phyloP scores from a whole-genome alignment of 768 basidiomycete species.

The Pilatotrama ljubarskyi region DNA sequence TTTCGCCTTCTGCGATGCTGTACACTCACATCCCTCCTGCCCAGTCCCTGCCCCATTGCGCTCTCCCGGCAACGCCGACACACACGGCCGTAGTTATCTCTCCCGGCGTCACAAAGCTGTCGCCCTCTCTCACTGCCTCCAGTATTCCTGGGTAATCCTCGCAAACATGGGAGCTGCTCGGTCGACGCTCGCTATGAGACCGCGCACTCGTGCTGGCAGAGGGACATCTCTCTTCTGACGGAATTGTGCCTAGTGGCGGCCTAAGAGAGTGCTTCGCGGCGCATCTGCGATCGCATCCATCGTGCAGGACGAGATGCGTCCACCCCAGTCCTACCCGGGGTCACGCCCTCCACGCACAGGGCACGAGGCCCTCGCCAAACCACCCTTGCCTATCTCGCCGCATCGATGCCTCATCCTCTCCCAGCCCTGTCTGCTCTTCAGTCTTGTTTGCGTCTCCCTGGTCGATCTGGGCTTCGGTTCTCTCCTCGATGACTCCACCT shows the following conservation, averaged over 20 bases:
- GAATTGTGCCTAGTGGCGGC: constrained; percentile 10
- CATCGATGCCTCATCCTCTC: constrained; percentile 8
- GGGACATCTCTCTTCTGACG: constrained; percentile 2
- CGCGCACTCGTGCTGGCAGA: neutral
- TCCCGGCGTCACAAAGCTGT: constrained; percentile 5
- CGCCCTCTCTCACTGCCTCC: neutral
- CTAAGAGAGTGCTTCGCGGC: neutral
- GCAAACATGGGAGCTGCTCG: neutral
- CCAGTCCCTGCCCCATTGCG: neutral
- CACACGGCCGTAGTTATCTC: neutral
- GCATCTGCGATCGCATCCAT: constrained; percentile 13
- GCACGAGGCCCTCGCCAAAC: constrained; percentile 21
- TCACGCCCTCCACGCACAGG: constrained; percentile 9
- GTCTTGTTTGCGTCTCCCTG: too few species aligned
- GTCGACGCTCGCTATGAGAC: neutral
- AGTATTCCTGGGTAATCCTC: neutral
- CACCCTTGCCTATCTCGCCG: constrained; percentile 12
- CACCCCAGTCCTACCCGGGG: neutral
- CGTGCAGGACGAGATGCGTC: constrained; percentile 13
- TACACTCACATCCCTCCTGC: constrained; percentile 9
- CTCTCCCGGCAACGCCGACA: neutral
- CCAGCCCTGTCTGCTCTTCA: neutral
- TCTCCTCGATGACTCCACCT: too few species aligned
- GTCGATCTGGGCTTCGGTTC: too few species aligned
- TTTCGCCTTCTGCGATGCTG: constrained; percentile 17